Conservation (phyloP, 352 stramenopile genomes). For the Phytophthora ramorum region DNA sequence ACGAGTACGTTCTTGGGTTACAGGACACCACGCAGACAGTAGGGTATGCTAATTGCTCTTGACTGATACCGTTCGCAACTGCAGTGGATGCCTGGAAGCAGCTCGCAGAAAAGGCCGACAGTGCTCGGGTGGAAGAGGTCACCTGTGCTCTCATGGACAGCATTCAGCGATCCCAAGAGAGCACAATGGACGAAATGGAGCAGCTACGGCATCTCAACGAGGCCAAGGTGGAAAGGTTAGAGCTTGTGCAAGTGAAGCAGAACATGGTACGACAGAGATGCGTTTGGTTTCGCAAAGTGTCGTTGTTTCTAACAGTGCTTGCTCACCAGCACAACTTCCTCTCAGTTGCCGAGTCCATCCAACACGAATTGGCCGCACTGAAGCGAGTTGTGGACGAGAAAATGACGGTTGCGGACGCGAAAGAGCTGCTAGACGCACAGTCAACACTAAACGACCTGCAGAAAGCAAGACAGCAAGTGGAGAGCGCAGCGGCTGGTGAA, state of each 20-base stretch:
- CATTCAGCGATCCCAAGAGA: constrained; percentile 40
- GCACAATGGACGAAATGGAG: constrained; percentile 27
- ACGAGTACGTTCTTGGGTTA: constrained; percentile 29
- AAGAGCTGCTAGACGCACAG: constrained; percentile 39
- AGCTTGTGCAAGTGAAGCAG: constrained; percentile 48
- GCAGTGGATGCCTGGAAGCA: constrained; percentile 52
- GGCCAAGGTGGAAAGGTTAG: constrained; percentile 27
- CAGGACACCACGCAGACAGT: background rate
- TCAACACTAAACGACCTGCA: constrained; percentile 35
- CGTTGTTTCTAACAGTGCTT: constrained; percentile 4
- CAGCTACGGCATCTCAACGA: constrained; percentile 24
- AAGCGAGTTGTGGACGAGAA: constrained; percentile 40
- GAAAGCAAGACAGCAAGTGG: constrained; percentile 29
- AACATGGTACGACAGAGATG: constrained; percentile 41
- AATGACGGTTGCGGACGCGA: constrained; percentile 42
- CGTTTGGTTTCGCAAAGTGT: background rate
- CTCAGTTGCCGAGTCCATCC: constrained; percentile 51
- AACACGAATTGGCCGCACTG: constrained; percentile 41
- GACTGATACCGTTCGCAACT: background rate
- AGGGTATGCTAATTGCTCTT: background rate
- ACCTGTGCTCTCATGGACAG: constrained; percentile 31
- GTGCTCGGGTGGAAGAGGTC: constrained; percentile 38
- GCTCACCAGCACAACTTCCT: constrained; percentile 45
- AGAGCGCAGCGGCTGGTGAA: constrained; percentile 36
- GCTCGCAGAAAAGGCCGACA: constrained; percentile 45